Evolutionary conservation across 306 rosid species (phyloP), one percentile per base, ranked within the genome.

Genomic region (Vigna hirtella): DNA sequence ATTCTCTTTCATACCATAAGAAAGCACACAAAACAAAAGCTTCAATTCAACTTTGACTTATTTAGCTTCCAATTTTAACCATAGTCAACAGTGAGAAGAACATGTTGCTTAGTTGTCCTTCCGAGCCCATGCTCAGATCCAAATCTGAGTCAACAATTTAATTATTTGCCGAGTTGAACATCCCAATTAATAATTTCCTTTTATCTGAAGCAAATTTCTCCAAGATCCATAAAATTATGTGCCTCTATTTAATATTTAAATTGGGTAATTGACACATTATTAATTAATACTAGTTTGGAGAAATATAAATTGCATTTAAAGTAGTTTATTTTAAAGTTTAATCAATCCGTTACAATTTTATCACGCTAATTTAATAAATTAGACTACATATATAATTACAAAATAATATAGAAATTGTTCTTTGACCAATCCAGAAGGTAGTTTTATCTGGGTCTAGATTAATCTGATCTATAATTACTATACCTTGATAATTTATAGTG

Each of bases 141-240:
- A 83, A 83, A 83, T 78, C 86, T 22, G 28, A 56, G 51, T 82
- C 61, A 73, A 77, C 34, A 57, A 81, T 48, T 57, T 51, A 20
- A 11, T 16, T 36, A 64, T 34, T 64, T 36, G 13, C 4, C 1
- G 34, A 49, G 49, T 83, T 72, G 64, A 72, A 83, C 66, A 58
- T 66, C 61, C 72, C 76, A 48, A 77, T 55, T 77, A 77, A 76
- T 63, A 70, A 59, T 14, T 76, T 61, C 32, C 59, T 40, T 73
- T 73, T 32, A 7, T 17, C 20, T 9, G 4, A 59, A n/a, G 66
- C 18, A 36, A n/a, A 10, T 22, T 52, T 67, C 52, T 11, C 47
- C 50, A 5, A 9, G 4, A 14, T 11, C 17, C 49, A 53, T 17
- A 56, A 79, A 34, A 74, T 2, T 57, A 51, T 42, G 9, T 28